Evolutionary conservation across 1,284 basidiomycete genomes (phyloP), one percentile per base, ranked within the genome.

Genomic region (Irpex sp.): DNA sequence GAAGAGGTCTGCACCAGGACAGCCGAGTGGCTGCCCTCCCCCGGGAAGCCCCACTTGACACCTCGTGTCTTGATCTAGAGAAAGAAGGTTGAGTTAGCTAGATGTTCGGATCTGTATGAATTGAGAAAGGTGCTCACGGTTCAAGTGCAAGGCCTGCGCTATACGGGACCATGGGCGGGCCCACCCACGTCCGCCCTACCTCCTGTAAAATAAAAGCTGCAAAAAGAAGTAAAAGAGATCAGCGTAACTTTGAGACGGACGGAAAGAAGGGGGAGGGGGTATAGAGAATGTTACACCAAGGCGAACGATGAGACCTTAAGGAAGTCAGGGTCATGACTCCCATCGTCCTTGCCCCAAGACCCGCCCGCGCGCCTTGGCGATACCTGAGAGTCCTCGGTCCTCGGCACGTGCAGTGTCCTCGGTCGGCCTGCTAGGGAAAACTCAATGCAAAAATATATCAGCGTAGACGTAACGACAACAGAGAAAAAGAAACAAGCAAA

Each of bases 1-100:
- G 69, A 49, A 66, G 65, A 70, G 69, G 69, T 67, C 69, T 56
- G 69, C 65, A 65, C 69, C 65, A 67, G 69, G 69, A 66, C 64
- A 22, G 65, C 11, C 20, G n/a, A 18, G 49, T 22, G 32, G 22
- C 64, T 11, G 63, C 68, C 68, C 59, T 69, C 42, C 68, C 64
- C 49, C 68, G 65, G 68, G 68, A 69, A 65, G 63, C 43, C 22
- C 45, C 64, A 20, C n/a, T 60, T 60, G 49, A 54, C 49, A 54
- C 49, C 49, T 54, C 18, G 49, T 20, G 49, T 54, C 20, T 54
- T 54, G 49, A n/a, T 18, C 59, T 27, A 60, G 24, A 60, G 20
- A n/a, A 18, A 0, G 3, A 56, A 56, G 11, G 15, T 1, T 5
- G 3, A 60, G 24, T 60, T 24, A 60, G 24, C 22, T 3, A 5